A percentile compares a stretch with the other conserved stretches of the same genome.
Evolutionary conservation across 108 stramenopile species (phyloP).

Genomic region (Schizochytrium sp.): DNA sequence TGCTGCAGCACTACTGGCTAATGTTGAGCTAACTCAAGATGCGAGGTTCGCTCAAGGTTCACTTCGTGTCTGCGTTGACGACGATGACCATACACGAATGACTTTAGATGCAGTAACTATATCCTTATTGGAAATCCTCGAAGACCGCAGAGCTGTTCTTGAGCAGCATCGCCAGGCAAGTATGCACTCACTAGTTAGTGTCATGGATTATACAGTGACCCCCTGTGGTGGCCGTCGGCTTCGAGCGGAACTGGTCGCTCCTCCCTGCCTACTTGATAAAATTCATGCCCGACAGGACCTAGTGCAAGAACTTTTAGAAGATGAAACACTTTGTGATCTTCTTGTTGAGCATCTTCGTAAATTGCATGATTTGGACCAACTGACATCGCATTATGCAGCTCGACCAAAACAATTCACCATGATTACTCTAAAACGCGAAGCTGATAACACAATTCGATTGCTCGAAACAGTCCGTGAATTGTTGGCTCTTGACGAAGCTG

Average conservation of each 20-base stretch:
- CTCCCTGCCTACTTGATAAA: not conserved
- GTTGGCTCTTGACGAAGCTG: not conserved
- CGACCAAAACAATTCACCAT: constrained; percentile 14
- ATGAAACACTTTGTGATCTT: not conserved
- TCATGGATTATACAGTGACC: constrained; percentile 38
- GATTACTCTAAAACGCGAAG: constrained; percentile 41
- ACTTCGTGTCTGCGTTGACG: constrained; percentile 29
- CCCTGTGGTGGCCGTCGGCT: not conserved
- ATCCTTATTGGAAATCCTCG: not conserved
- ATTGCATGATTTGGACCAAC: constrained; percentile 47
- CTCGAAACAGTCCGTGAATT: not conserved
- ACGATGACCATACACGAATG: constrained; percentile 8
- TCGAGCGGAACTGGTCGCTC: constrained; percentile 18
- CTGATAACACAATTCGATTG: constrained; percentile 48
- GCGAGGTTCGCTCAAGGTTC: constrained; percentile 17
- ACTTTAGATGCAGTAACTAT: constrained; percentile 11
- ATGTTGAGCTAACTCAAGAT: not conserved
- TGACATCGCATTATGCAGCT: constrained; percentile 44
- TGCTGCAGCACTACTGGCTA: not conserved
- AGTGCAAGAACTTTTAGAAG: constrained; percentile 29
- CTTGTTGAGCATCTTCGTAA: not conserved
- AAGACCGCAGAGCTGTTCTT: constrained; percentile 20
- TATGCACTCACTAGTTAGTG: not conserved
- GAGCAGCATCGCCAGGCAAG: not conserved
- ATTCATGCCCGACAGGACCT: not conserved